phyloP scores from a whole-genome alignment of 345 rosid genomes.

The Triadica sebifera region DNA sequence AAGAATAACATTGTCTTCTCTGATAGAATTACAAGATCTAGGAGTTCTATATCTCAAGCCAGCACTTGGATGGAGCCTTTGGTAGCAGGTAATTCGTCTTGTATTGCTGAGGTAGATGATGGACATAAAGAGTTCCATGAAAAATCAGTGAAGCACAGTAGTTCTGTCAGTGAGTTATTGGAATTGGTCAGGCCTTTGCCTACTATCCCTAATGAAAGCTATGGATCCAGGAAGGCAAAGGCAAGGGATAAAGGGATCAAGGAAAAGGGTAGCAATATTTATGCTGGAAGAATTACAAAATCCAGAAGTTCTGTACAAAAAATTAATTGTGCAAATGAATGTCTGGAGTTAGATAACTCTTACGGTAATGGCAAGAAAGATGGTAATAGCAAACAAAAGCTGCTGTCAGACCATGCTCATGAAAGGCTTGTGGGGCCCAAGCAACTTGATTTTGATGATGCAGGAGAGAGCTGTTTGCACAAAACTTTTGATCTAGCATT shows the following conservation, averaged over 20 bases:
- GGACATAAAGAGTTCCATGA: too few species aligned
- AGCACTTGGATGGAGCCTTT: too few species aligned
- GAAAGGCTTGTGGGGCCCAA: constrained; percentile 35
- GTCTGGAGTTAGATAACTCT: constrained; percentile 15
- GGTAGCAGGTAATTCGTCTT: too few species aligned
- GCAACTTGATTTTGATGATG: constrained; percentile 44
- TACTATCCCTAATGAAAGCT: too few species aligned
- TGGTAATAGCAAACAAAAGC: constrained; percentile 11
- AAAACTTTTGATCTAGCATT: constrained; percentile 19
- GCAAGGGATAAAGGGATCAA: neutral
- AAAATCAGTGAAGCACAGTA: too few species aligned
- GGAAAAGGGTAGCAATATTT: constrained; percentile 19
- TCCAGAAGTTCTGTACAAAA: constrained; percentile 35
- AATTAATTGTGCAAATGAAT: constrained; percentile 22
- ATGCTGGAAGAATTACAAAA: constrained; percentile 32
- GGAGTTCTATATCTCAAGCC: neutral
- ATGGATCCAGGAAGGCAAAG: too few species aligned
- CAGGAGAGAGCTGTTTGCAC: constrained; percentile 27
- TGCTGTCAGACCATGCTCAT: constrained; percentile 21
- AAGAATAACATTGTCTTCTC: constrained; percentile 25
- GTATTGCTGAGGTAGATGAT: too few species aligned
- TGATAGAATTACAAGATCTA: constrained; percentile 31
- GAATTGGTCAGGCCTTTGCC: too few species aligned
- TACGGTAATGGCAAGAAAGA: constrained; percentile 15
- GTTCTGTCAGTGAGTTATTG: too few species aligned